These are phyloP conservation scores for Fusarium marasasianum DNA, from an alignment of 2,329 filamentous ascomycete genomes.

Conservation along the genomic window DNA sequence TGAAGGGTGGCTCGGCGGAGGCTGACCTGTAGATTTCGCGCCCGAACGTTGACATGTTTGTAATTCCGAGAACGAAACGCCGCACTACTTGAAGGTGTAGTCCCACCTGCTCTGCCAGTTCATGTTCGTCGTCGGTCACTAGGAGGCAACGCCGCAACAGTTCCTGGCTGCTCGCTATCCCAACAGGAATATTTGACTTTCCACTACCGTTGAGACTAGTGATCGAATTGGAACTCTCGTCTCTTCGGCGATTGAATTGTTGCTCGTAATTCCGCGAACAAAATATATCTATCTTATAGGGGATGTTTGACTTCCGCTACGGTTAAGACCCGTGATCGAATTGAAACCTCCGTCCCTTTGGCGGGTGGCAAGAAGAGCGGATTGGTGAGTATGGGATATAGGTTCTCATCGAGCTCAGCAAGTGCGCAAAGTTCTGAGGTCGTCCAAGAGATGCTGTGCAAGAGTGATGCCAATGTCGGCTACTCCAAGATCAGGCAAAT, in stretches of 20 bases:
- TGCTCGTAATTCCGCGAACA: conserved; percentile 98
- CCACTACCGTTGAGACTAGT: conserved; percentile 97
- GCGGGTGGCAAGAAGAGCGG: not conserved
- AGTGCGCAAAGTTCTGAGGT: not conserved
- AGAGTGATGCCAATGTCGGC: rapidly evolving
- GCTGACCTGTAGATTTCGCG: conserved; percentile 86
- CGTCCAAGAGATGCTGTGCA: rapidly evolving
- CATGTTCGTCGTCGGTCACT: rapidly evolving
- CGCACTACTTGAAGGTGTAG: rapidly evolving
- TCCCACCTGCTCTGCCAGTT: not conserved
- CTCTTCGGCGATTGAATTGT: no score
- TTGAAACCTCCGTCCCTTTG: conserved; percentile 85
- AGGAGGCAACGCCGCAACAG: not conserved
- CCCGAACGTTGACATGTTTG: conserved; percentile 96
- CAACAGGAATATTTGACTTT: conserved; percentile 97
- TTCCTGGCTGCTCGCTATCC: conserved; percentile 63
- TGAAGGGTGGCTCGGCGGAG: not conserved
- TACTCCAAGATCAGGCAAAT: not conserved
- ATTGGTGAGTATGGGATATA: not conserved
- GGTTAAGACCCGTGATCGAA: conserved; percentile 97
- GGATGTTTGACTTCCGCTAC: conserved; percentile 96
- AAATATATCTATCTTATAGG: conserved; percentile 99
- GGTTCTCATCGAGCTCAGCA: not conserved
- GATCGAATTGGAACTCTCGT: no score
- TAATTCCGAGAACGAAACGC: conserved; percentile 99